Conservation (phyloP, 2,329 filamentous ascomycete genomes). For the Talaromyces rugulosus region DNA sequence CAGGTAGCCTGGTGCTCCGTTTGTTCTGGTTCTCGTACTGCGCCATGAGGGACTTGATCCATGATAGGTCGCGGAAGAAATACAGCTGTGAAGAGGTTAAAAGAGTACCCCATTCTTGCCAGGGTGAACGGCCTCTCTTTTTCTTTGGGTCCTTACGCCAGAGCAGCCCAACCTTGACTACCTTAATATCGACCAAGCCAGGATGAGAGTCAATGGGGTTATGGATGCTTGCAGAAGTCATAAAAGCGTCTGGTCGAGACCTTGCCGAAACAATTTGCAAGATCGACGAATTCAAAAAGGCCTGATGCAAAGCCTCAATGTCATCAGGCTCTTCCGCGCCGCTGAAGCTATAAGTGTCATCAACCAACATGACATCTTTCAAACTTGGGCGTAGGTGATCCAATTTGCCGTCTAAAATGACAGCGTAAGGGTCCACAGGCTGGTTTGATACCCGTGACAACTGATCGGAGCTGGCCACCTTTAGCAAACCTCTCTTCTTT, state of each 20-base stretch:
- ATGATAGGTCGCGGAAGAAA: slow-evolving; percentile 88
- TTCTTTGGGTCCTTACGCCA: slow-evolving; percentile 95
- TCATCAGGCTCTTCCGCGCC: slow-evolving; percentile 74
- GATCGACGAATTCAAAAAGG: slow-evolving; percentile 86
- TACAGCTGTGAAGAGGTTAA: slow-evolving; percentile 96
- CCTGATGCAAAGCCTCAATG: slow-evolving; percentile 74
- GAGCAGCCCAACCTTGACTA: slow-evolving; percentile 89
- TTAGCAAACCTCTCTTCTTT: slow-evolving; percentile 69
- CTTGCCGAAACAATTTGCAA: slow-evolving; percentile 92
- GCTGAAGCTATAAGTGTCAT: slow-evolving; percentile 86
- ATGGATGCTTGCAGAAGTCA: slow-evolving; percentile 76
- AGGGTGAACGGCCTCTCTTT: slow-evolving; percentile 88
- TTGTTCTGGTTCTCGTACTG: slow-evolving; percentile 82
- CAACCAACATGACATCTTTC: slow-evolving; percentile 86
- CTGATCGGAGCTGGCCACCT: slow-evolving; percentile 60
- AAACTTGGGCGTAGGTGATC: slow-evolving; percentile 78
- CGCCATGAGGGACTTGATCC: slow-evolving; percentile 86
- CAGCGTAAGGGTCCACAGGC: slow-evolving; percentile 88
- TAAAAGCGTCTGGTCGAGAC: slow-evolving; percentile 91
- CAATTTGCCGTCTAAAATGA: slow-evolving; percentile 86
- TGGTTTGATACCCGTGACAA: slow-evolving; percentile 67
- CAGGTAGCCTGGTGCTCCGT: slow-evolving; percentile 68
- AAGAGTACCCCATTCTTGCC: slow-evolving; percentile 98
- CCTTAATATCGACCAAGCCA: slow-evolving; percentile 93
- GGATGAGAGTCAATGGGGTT: slow-evolving; percentile 85